Base-by-base conservation (phyloP, 306 rosid species). In the Quercus dentata region DNA sequence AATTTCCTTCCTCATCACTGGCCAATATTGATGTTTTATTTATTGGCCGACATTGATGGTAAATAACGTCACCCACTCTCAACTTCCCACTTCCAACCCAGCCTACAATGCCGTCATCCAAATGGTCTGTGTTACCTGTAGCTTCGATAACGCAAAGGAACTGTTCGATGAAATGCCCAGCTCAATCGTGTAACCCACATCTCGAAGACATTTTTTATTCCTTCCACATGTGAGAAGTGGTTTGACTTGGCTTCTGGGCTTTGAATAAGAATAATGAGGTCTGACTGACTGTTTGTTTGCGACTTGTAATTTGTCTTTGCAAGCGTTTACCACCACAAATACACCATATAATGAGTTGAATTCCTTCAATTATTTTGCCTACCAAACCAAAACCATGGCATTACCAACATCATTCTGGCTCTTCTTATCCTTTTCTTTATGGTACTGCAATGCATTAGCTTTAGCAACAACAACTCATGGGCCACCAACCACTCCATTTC, bases 401-500 rank as follows among this genome's bases (percentile, higher is more conserved):
- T 31, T 67, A 67, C 3, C 72, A 35, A 30, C 49, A 9, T 35
- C 27, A 17, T 67, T 67, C 72, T 35, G 35, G 10, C 51, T 67
- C 10, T 35, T 35, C 72, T 19, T 67, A 6, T 35, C 52, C 52
- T 35, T 67, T 19, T 67, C 27, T 14, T 33, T 67, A 4, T 35
- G 46, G 46, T 41, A 23, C 3, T 67, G 23, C n/a, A 19, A 33
- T 67, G 72, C 72, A 70, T 72, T 72, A 71, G 20, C 46, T 1
- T 35, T 35, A 6, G 9, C 41, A 35, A 35, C 75, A 25, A 67
- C 57, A 80, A 69, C 74, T 38, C 70, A 65, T n/a, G 31, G 7
- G 3, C 77, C 18, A 63, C 73, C 79, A 7, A 49, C 56, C 25
- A n/a, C 83, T 25, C 93, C 94, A 9, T 94, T 88, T 56, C 72